These are phyloP conservation scores for Pichia cabralensis DNA, from an alignment of 805 yeast genomes.

Conservation along the genomic window DNA sequence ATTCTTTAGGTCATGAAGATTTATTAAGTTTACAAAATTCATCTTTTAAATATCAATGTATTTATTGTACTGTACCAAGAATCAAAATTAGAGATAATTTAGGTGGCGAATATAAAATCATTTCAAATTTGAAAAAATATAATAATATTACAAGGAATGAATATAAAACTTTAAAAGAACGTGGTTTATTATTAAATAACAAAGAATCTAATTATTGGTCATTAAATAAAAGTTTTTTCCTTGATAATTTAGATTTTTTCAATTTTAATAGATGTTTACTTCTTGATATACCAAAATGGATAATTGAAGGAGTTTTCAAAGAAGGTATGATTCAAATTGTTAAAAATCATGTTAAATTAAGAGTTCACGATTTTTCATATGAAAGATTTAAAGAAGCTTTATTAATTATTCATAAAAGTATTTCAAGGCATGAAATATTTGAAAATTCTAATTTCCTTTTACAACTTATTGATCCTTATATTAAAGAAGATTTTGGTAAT, in stretches of 20 bases:
- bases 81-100: background rate
- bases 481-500: too few relatives aligned
- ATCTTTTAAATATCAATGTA: slow-evolving; percentile 1
- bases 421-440: background rate
- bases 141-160: background rate
- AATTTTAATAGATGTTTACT: background rate
- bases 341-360: background rate
- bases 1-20: too few relatives aligned
- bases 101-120: slow-evolving; percentile 1
- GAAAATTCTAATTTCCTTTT: background rate
- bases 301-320: slow-evolving; percentile 1
- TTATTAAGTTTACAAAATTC: too few relatives aligned
- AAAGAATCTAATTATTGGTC: background rate
- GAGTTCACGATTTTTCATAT: background rate
- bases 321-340: background rate
- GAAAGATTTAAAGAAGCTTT: background rate
- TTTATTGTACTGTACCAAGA: slow-evolving; percentile 2
- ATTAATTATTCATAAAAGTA: background rate
- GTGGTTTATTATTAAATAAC: background rate
- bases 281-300: background rate
- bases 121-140: background rate
- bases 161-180: background rate
- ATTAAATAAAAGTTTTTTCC: background rate
- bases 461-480: background rate
- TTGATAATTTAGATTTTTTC: background rate